These are phyloP conservation scores for Dendrocalamus latiflorus DNA, from an alignment of 202 grass and related monocot species.

Conservation along the genomic window DNA sequence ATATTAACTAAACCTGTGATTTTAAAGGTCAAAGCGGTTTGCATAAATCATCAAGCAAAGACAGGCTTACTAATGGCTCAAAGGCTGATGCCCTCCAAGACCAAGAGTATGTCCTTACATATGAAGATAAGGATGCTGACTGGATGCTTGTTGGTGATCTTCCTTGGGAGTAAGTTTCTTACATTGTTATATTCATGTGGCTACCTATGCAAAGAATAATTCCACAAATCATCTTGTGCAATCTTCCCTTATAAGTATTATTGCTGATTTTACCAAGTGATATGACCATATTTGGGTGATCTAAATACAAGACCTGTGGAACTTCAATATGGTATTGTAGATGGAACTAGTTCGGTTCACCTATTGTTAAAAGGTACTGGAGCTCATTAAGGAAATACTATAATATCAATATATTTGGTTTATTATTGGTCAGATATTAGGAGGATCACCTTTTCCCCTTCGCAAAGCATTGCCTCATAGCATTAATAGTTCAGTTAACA, in stretches of 20 bases:
- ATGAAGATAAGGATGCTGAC: constrained; percentile 75
- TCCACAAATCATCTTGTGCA: neutral
- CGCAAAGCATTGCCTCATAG: neutral
- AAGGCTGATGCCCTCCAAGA: constrained; percentile 56
- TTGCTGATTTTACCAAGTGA: neutral
- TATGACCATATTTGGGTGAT: neutral
- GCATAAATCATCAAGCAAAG: constrained; percentile 36
- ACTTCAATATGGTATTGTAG: neutral
- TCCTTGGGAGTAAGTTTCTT: constrained; percentile 69
- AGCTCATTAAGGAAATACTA: neutral
- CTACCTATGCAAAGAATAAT: neutral
- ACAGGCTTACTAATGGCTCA: constrained; percentile 39
- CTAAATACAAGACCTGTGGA: neutral
- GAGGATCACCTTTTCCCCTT: neutral
- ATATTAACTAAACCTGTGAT: neutral
- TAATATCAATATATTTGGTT: neutral
- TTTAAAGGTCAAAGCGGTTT: constrained; percentile 58
- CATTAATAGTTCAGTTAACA: neutral
- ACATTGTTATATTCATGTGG: neutral
- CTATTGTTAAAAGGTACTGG: neutral
- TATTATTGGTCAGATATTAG: neutral
- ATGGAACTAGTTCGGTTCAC: neutral
- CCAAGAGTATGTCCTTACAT: constrained; percentile 65
- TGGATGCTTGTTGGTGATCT: constrained; percentile 89
- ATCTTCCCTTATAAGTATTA: neutral